These are phyloP conservation scores for Cyclotella baltica DNA, from an alignment of 108 stramenopile species.

Conservation along the genomic window DNA sequence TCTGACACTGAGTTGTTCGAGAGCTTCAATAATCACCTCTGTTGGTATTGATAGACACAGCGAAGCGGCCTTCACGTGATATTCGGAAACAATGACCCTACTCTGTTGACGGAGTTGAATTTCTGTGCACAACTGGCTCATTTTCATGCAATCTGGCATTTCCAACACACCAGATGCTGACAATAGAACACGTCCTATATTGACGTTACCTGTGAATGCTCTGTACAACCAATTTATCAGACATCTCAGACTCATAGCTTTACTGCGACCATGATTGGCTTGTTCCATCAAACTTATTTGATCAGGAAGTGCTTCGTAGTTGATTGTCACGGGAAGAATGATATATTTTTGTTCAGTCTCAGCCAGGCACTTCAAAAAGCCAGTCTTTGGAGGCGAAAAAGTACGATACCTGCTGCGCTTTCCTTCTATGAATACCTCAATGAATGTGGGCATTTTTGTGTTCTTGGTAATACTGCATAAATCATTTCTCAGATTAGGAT, in stretches of 20 bases:
- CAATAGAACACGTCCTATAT: conserved; percentile 77
- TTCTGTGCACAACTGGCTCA: conserved; percentile 9
- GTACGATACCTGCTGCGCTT: conserved; percentile 82
- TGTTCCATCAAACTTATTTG: conserved; percentile 65
- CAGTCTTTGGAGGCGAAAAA: conserved; percentile 82
- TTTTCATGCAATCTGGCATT: conserved; percentile 30
- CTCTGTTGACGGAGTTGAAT: conserved; percentile 71
- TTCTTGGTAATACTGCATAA: conserved; percentile 26
- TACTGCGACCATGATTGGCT: conserved; percentile 36
- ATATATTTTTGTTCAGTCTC: conserved; percentile 55
- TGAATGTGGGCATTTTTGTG: conserved; percentile 28
- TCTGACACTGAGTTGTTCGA: conserved; percentile 57
- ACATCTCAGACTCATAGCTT: conserved; percentile 34
- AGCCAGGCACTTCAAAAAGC: conserved; percentile 72
- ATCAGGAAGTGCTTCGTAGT: conserved; percentile 87
- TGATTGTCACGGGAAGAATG: conserved; percentile 84
- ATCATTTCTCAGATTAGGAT: conserved; percentile 47
- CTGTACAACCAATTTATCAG: conserved; percentile 37
- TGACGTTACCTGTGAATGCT: conserved; percentile 58
- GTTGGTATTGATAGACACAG: conserved; percentile 49
- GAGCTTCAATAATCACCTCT: conserved; percentile 40
- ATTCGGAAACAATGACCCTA: conserved; percentile 60
- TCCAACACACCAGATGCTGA: conserved; percentile 63
- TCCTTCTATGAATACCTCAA: conserved; percentile 91
- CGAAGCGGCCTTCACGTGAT: conserved; percentile 71